Evolutionary conservation across 192 early-diverging fungal genomes (phyloP), one percentile per base, ranked within the genome.

Genomic region (Coemansia sp.): DNA sequence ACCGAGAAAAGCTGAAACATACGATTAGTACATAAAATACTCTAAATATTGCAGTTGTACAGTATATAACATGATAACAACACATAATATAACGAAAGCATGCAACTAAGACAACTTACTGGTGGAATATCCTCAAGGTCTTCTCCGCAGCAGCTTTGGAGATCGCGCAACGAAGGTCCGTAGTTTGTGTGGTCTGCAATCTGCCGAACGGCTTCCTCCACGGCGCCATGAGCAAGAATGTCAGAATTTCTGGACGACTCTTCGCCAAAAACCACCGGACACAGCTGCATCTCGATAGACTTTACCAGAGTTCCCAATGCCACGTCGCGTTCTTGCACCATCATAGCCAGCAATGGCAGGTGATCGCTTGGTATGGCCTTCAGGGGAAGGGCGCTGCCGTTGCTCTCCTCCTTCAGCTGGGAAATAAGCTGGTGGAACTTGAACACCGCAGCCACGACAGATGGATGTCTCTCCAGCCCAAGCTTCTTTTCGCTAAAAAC

Each of bases 361-460:
- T 76, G 74, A 19, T 75, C 73, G 17, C 39, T 16, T 14, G 79
- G 70, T 12, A 81, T 76, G 11, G 19, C 50, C 17, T 53, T 45
- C 16, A 81, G 53, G 1, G 79, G 79, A 20, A 81, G 67, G 7
- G 51, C 22, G 14, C 62, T 42, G 5, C 43, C 68, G 39, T 37
- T 14, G 14, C 41, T 38, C 8, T 70, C 51, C 44, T 67, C 66
- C 44, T 63, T 68, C n/a, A 69, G 63, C 64, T 74, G 66, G 2
- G 73, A 73, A 57, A 81, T 61, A 37, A 72, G 59, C 61, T 81
- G 79, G 57, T 81, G 79, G 55, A 81, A 81, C 12, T 71, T 63
- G 48, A 76, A 81, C 19, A 72, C 58, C 6, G 79, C 73, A 0
- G 79, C 79, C 7, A 81, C 40, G 5, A 76, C 79, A 13, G 79